Evolutionary conservation across 106 monocot species (phyloP).

Genomic region (Dendrobium chrysotoxum): DNA sequence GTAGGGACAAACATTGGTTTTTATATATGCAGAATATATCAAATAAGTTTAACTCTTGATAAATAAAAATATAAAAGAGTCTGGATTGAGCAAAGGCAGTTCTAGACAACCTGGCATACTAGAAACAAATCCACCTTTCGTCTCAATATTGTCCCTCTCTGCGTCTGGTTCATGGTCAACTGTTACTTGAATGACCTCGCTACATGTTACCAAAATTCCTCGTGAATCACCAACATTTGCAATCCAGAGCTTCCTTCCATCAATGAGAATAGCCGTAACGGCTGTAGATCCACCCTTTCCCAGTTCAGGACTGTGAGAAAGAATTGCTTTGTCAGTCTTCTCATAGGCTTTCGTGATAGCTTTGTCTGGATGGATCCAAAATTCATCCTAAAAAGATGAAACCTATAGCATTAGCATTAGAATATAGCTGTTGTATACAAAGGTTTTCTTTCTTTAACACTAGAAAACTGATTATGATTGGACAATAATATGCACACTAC

Average conservation of each 20-base stretch:
- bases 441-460: not conserved
- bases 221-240: conserved; percentile 87
- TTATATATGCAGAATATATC: not conserved
- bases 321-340: conserved; percentile 76
- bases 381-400: conserved; percentile 41
- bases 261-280: conserved; percentile 73
- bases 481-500: not conserved
- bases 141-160: conserved; percentile 73
- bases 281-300: conserved; percentile 88
- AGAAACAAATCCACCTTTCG: conserved; percentile 84
- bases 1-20: not conserved
- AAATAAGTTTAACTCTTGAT: not conserved
- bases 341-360: conserved; percentile 81
- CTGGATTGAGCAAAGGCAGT: not conserved
- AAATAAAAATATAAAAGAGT: not conserved
- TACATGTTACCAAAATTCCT: conserved; percentile 58
- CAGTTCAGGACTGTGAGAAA: conserved; percentile 59
- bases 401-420: conserved; percentile 1
- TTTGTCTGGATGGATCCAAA: conserved; percentile 58
- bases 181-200: conserved; percentile 49
- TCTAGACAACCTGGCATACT: conserved; percentile 72
- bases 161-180: conserved; percentile 71
- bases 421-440: no score
- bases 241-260: conserved; percentile 59
- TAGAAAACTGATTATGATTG: not conserved